Conservation (phyloP, 1,139 yeast species). For the Hemisphaericaspora xylanilytica region DNA sequence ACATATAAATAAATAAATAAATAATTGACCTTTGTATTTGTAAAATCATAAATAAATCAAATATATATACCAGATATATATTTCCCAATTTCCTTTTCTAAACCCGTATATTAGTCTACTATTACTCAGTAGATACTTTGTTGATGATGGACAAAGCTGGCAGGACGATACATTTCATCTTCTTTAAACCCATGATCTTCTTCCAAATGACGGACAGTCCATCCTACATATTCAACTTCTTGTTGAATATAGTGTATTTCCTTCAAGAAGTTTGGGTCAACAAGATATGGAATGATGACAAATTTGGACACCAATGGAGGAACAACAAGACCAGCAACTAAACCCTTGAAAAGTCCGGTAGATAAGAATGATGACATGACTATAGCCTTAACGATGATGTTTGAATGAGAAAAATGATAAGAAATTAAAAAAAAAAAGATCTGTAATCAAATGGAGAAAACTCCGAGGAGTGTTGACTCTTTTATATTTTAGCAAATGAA, state of each 20-base stretch:
- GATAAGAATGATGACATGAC: constrained; percentile 12
- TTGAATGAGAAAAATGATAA: too few species aligned
- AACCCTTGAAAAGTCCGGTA: constrained; percentile 20
- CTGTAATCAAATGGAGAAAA: too few species aligned
- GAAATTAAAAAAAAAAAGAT: too few species aligned
- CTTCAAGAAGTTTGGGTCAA: constrained; percentile 22
- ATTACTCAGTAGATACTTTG: neutral
- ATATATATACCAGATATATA: constrained; percentile 3
- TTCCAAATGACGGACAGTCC: constrained; percentile 37
- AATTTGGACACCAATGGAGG: constrained; percentile 33
- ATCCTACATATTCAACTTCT: constrained; percentile 37
- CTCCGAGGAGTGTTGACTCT: too few species aligned
- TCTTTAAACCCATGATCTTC: constrained; percentile 29
- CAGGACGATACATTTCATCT: constrained; percentile 33
- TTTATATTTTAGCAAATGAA: too few species aligned
- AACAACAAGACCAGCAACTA: constrained; percentile 28
- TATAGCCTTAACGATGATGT: too few species aligned
- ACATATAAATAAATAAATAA: too few species aligned
- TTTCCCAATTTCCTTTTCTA: neutral
- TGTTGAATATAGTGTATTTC: constrained; percentile 35
- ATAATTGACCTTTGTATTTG: neutral
- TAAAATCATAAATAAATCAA: neutral
- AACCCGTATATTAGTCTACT: neutral
- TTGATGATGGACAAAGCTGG: constrained; percentile 8
- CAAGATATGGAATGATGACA: constrained; percentile 24